Percentiles rank a stretch among this genome's conserved stretches.
These are phyloP conservation scores for Cenchrus americanus DNA, from an alignment of 176 grass and related monocot species.

Conservation along the genomic window DNA sequence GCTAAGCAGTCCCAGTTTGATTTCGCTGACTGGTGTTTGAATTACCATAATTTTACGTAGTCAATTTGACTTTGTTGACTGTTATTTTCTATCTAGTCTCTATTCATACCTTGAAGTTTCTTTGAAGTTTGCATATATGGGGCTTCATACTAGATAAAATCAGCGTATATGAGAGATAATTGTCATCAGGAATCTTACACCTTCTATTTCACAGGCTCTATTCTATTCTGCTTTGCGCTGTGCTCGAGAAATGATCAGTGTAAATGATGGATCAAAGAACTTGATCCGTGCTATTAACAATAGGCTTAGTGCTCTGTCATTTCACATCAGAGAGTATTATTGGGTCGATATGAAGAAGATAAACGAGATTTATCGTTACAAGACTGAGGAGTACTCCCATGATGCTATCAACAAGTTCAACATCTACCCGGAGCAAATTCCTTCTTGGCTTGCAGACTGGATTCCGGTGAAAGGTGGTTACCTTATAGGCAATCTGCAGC, in stretches of 20 bases:
- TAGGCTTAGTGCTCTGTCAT: constrained; percentile 75
- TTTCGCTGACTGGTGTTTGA: neutral
- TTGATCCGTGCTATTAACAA: constrained; percentile 77
- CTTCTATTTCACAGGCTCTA: constrained; percentile 66
- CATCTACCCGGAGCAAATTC: constrained; percentile 89
- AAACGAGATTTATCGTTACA: constrained; percentile 93
- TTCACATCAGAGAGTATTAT: constrained; percentile 92
- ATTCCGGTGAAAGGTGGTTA: constrained; percentile 90
- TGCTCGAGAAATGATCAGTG: constrained; percentile 75
- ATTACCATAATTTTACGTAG: constrained; percentile 9
- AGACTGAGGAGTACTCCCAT: constrained; percentile 88
- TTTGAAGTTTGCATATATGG: constrained; percentile 16
- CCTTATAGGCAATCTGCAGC: constrained; percentile 86
- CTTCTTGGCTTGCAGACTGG: constrained; percentile 86
- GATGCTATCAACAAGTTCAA: constrained; percentile 95
- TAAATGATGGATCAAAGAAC: constrained; percentile 69
- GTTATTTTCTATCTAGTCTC: neutral
- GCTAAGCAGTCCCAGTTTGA: neutral
- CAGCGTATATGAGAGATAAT: constrained; percentile 26
- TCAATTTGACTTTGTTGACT: neutral
- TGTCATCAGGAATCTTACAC: constrained; percentile 23
- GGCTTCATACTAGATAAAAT: constrained; percentile 16
- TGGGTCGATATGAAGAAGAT: constrained; percentile 94
- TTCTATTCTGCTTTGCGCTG: constrained; percentile 90
- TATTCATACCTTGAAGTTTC: neutral